Evolutionary conservation across 1,139 yeast species (phyloP).

Genomic region (Taphrina sp.): DNA sequence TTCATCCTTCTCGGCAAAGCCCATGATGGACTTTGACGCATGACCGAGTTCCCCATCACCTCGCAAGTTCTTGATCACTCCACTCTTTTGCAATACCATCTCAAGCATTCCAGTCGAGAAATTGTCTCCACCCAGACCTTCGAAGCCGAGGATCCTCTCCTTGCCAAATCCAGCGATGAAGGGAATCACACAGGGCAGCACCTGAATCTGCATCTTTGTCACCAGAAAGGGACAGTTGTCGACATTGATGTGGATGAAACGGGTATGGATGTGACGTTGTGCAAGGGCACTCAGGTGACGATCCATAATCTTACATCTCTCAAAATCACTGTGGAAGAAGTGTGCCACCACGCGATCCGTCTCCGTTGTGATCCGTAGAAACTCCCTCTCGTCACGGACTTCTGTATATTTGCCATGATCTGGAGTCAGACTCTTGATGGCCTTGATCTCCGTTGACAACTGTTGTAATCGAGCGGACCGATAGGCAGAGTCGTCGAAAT

Average conservation of each 20-base stretch:
- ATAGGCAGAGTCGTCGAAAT: constrained; percentile 58
- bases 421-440: constrained; percentile 47
- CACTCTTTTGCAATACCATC: constrained; percentile 40
- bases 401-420: constrained; percentile 50
- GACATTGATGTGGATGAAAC: constrained; percentile 60
- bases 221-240: constrained; percentile 70
- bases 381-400: constrained; percentile 54
- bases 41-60: constrained; percentile 12
- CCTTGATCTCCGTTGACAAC: constrained; percentile 52
- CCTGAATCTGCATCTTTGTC: constrained; percentile 58
- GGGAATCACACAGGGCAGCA: constrained; percentile 69
- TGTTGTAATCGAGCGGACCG: constrained; percentile 65
- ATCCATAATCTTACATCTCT: constrained; percentile 61
- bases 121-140: constrained; percentile 52
- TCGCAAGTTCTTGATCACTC: constrained; percentile 33
- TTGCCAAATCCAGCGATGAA: constrained; percentile 61
- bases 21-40: constrained; percentile 17
- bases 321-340: constrained; percentile 62
- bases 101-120: constrained; percentile 53
- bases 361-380: constrained; percentile 55
- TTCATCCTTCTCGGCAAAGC: constrained; percentile 21
- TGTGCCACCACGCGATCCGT: constrained; percentile 56
- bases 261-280: constrained; percentile 56
- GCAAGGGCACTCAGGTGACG: constrained; percentile 52
- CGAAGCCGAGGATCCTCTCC: constrained; percentile 65